Evolutionary conservation across 345 rosid genomes (phyloP).

Genomic region (Arabis alpina): DNA sequence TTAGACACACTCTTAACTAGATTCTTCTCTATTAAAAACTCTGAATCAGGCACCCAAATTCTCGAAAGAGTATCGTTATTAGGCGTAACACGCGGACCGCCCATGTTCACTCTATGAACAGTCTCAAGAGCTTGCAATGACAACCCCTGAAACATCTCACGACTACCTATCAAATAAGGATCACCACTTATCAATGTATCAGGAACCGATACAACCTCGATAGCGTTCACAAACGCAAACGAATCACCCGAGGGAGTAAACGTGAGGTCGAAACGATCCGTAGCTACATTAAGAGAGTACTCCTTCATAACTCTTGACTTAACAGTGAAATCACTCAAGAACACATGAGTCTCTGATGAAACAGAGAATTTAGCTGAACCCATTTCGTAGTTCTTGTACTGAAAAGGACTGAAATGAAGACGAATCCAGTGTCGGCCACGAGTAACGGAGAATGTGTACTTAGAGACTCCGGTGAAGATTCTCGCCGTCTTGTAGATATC

Average conservation of each 20-base stretch:
- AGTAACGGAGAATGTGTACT: slow-evolving; percentile 61
- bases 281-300: slow-evolving; percentile 60
- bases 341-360: slow-evolving; percentile 55
- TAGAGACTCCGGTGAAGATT: slow-evolving; percentile 63
- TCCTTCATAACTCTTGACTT: slow-evolving; percentile 58
- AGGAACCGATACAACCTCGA: slow-evolving; percentile 85
- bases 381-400: slow-evolving; percentile 56
- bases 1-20: slow-evolving; percentile 51
- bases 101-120: slow-evolving; percentile 84
- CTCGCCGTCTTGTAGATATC: slow-evolving; percentile 76
- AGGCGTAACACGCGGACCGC: slow-evolving; percentile 61
- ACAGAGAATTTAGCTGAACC: slow-evolving; percentile 62
- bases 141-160: slow-evolving; percentile 51
- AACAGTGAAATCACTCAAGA: slow-evolving; percentile 56
- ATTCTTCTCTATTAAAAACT: slow-evolving; percentile 46
- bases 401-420: slow-evolving; percentile 76
- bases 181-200: slow-evolving; percentile 56
- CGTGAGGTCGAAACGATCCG: slow-evolving; percentile 57
- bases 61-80: slow-evolving; percentile 74
- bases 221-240: slow-evolving; percentile 71
- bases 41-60: slow-evolving; percentile 75
- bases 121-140: slow-evolving; percentile 72
- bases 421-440: slow-evolving; percentile 91
- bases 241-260: slow-evolving; percentile 62
- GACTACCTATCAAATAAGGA: slow-evolving; percentile 37